Percentiles rank a stretch among this genome's conserved stretches.
These are phyloP conservation scores for Eucalyptus cloeziana DNA, from an alignment of 345 rosid genomes.

Conservation along the genomic window DNA sequence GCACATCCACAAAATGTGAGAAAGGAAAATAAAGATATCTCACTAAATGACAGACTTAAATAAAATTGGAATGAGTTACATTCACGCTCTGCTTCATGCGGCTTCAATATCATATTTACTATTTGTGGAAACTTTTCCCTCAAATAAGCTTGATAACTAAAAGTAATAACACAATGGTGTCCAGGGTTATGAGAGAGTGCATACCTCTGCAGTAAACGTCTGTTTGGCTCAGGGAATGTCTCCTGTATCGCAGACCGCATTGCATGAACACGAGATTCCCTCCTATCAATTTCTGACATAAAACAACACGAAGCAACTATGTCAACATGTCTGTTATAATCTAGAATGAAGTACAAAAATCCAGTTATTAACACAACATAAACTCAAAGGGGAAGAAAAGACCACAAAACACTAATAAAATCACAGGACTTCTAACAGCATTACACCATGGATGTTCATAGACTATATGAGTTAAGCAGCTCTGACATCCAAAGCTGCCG, in stretches of 20 bases:
- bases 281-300: conserved; percentile 73
- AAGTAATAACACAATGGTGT: neutral
- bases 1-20: neutral
- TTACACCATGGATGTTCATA: neutral
- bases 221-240: conserved; percentile 97
- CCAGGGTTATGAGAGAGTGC: neutral
- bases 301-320: neutral
- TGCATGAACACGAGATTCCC: conserved; percentile 74
- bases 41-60: neutral
- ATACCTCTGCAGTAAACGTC: conserved; percentile 86
- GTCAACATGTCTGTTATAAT: neutral
- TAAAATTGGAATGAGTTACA: neutral
- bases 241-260: conserved; percentile 82
- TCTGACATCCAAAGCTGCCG: neutral
- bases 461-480: neutral
- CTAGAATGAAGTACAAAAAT: neutral
- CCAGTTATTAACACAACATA: neutral
- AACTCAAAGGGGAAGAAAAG: neutral
- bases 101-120: neutral
- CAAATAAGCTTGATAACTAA: neutral
- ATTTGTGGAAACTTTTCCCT: neutral
- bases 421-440: neutral
- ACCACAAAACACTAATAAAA: neutral
- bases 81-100: neutral
- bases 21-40: neutral